phyloP scores from a whole-genome alignment of 73 alveolate species.

The Vitrella brassicaformis region DNA sequence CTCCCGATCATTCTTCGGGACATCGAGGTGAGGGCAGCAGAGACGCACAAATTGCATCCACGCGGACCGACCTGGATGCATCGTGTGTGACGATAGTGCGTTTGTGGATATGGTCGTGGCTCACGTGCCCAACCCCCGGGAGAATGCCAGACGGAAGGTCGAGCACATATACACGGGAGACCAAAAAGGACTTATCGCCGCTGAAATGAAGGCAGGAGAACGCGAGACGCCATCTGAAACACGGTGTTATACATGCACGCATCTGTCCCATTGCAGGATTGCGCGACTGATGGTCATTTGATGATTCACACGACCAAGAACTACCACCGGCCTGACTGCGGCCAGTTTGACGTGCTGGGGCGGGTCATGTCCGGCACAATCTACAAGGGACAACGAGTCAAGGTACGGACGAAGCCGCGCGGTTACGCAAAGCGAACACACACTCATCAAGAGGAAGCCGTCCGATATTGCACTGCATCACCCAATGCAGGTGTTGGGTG shows the following conservation, averaged over 20 bases:
- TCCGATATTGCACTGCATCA: not conserved
- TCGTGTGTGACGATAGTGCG: not conserved
- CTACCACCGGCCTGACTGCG: slow-evolving; percentile 52
- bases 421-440: too few species aligned
- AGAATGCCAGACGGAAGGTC: slow-evolving; percentile 61
- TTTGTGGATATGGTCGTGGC: slow-evolving; percentile 67
- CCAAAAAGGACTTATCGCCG: slow-evolving; percentile 54
- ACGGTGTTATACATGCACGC: too few species aligned
- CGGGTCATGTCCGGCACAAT: slow-evolving; percentile 93
- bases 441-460: too few species aligned
- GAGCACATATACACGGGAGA: slow-evolving; percentile 75
- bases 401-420: too few species aligned
- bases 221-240: too few species aligned
- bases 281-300: slow-evolving; percentile 9
- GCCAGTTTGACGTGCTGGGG: slow-evolving; percentile 86
- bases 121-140: slow-evolving; percentile 67
- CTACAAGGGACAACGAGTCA: slow-evolving; percentile 71
- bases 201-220: slow-evolving; percentile 50
- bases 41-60: too few species aligned
- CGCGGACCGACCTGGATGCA: not conserved
- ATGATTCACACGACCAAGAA: slow-evolving; percentile 2
- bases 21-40: not conserved
- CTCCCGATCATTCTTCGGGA: not conserved
- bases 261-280: too few species aligned
- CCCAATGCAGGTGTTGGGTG: slow-evolving; percentile 47